A percentile compares a stretch with the other conserved stretches of the same genome.
These are phyloP conservation scores for Akanthomyces muscarius DNA, from an alignment of 2,329 filamentous ascomycete genomes.

Conservation along the genomic window DNA sequence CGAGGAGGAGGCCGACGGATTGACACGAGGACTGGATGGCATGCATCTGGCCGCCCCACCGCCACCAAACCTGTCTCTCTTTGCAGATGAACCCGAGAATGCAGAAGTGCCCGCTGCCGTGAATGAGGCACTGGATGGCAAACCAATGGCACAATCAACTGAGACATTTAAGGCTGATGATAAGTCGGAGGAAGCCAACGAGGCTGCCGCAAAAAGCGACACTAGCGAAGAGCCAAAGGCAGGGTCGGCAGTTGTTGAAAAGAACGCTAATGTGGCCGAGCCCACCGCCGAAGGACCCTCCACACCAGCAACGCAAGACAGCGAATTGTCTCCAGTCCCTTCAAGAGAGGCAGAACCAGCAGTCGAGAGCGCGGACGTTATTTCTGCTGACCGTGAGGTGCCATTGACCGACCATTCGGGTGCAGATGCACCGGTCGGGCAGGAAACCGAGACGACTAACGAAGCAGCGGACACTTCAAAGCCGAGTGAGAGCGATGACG, in stretches of 20 bases:
- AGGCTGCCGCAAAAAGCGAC: slow-evolving; percentile 16
- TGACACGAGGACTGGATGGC: slow-evolving; percentile 42
- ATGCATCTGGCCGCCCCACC: slow-evolving; percentile 43
- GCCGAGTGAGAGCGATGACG: not conserved
- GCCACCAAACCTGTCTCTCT: slow-evolving; percentile 5
- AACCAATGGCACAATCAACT: not conserved
- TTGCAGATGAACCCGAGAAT: slow-evolving; percentile 38
- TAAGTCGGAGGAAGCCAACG: not conserved
- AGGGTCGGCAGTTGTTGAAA: slow-evolving; percentile 16
- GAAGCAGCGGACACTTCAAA: not conserved
- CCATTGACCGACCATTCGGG: not conserved
- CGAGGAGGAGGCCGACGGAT: slow-evolving; percentile 61
- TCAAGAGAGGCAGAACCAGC: not conserved
- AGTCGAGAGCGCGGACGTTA: not conserved
- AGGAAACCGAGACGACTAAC: not conserved
- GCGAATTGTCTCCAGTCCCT: not conserved
- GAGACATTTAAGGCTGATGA: not conserved
- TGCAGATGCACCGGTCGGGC: not conserved
- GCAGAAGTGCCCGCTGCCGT: slow-evolving; percentile 41
- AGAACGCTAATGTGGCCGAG: slow-evolving; percentile 4
- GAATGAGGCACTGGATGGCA: slow-evolving; percentile 18
- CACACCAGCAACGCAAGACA: not conserved
- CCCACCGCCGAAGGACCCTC: not conserved
- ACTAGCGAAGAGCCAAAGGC: slow-evolving; percentile 25
- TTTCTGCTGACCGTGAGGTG: not conserved